Base-by-base conservation (phyloP, 495 filamentous ascomycete species). In the Neurospora sp. region DNA sequence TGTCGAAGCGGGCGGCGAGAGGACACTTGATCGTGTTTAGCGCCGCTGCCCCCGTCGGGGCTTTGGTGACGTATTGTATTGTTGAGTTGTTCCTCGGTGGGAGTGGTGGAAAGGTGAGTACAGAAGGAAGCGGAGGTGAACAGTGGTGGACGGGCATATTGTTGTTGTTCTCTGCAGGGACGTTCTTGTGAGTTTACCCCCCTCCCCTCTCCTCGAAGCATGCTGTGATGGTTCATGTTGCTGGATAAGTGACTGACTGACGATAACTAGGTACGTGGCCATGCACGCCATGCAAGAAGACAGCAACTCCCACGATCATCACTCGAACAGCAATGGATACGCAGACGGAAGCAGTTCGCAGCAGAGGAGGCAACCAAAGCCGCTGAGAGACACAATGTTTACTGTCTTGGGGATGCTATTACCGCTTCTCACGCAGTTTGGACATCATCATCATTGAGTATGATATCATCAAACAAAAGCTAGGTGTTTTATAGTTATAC, bases 231-330 rank as follows among this genome's bases (percentile, higher is more conserved):
- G 1, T 10, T 16, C 35, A 40, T 66, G 37, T 16, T 62, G 62
- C 16, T 72, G n/a, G n/a, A 5, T 8, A 9, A 20, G 35, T 35
- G 54, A 38, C 48, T 73, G 62, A 59, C 75, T 80, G 73, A 82
- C 70, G 12, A 46, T 73, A 39, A 12, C 12, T 72, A 97, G 94
- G 79, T 98, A 99, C 78, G 96, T 99, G 38, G 96, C 96, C 3
- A 97, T 98, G 95, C 96, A 99, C 79, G 93, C 94, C 4, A 97
- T 98, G 94, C 93, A 95, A 79, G 94, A 97, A 77, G 90, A 91
- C 62, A 88, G 89, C 69, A 73, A 82, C 75, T 72, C 83, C 72
- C 76, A 88, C 72, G 87, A 90, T 14, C 87, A 89, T 66, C 85
- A 85, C 72, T 78, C 80, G 9, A 79, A 80, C 40, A 78, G 80